These are phyloP conservation scores for Filosporella fistucella DNA, from an alignment of 495 filamentous ascomycete species.

Conservation along the genomic window DNA sequence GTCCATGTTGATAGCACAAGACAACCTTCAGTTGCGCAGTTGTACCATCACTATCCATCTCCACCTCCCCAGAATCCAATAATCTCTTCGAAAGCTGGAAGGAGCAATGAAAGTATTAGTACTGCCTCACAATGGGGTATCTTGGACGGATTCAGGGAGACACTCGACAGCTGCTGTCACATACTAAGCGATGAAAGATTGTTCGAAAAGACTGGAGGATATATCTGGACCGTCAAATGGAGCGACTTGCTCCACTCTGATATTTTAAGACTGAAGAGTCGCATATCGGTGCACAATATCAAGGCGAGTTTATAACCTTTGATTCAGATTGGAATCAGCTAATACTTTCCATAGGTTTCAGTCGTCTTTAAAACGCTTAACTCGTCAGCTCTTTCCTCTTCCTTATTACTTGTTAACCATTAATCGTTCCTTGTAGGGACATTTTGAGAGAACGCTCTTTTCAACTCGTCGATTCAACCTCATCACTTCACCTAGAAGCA, in stretches of 20 bases:
- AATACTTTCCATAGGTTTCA: background rate
- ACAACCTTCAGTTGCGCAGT: too few relatives aligned
- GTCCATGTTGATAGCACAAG: too few relatives aligned
- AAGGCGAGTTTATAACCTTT: background rate
- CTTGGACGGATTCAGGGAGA: background rate
- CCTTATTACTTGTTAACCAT: background rate
- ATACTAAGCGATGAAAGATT: constrained; percentile 2
- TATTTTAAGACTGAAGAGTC: background rate
- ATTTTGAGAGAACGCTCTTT: constrained; percentile 1
- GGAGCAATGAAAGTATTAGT: background rate
- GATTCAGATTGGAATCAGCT: background rate
- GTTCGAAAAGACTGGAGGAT: constrained; percentile 5
- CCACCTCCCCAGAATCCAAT: too few relatives aligned
- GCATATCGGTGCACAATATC: background rate
- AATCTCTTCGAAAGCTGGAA: background rate
- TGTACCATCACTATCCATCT: too few relatives aligned
- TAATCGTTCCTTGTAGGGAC: background rate
- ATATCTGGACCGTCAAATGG: background rate
- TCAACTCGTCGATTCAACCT: background rate
- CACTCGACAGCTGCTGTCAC: background rate
- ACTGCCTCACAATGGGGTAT: background rate
- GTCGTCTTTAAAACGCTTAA: constrained; percentile 1
- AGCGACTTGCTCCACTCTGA: constrained; percentile 1
- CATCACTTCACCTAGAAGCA: background rate
- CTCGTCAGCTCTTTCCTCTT: background rate